These are phyloP conservation scores for Emergomyces africanus DNA, from an alignment of 2,329 filamentous ascomycete genomes.

Conservation along the genomic window DNA sequence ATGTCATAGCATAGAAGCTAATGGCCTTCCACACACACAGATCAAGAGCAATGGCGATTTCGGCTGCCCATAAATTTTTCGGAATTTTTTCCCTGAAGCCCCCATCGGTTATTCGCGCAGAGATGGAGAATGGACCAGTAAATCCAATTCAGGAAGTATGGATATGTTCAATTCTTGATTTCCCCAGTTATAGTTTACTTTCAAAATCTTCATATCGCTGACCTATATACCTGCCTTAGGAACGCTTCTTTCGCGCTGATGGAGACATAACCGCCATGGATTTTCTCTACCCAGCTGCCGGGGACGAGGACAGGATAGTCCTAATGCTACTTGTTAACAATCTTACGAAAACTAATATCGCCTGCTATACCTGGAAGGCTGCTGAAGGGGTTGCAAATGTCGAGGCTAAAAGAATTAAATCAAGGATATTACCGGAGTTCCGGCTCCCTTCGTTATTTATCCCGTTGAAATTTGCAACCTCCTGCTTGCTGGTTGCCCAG, in stretches of 20 bases:
- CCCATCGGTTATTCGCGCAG: slow-evolving; percentile 37
- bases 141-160: slow-evolving; percentile 47
- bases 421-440: slow-evolving; percentile 22
- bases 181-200: slow-evolving; percentile 3
- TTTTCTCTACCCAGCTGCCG: slow-evolving; percentile 60
- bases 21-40: slow-evolving; percentile 13
- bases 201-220: not conserved
- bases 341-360: slow-evolving; percentile 33
- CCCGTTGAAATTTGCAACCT: slow-evolving; percentile 55
- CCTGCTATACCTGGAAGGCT: slow-evolving; percentile 44
- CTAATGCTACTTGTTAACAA: slow-evolving; percentile 51
- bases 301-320: slow-evolving; percentile 60
- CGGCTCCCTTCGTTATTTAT: slow-evolving; percentile 57
- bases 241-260: slow-evolving; percentile 41
- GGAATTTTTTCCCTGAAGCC: slow-evolving; percentile 58
- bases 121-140: slow-evolving; percentile 40
- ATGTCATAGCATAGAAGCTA: slow-evolving; percentile 6
- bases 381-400: slow-evolving; percentile 15
- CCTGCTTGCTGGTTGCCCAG: slow-evolving; percentile 57
- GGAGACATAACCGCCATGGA: slow-evolving; percentile 77
- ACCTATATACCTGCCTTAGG: slow-evolving; percentile 17
- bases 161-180: slow-evolving; percentile 1
- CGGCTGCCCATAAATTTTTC: slow-evolving; percentile 57
- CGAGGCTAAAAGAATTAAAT: slow-evolving; percentile 18
- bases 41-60: slow-evolving; percentile 51